Base-by-base conservation (phyloP, 345 rosid species). In the Gossypium herbaceum region DNA sequence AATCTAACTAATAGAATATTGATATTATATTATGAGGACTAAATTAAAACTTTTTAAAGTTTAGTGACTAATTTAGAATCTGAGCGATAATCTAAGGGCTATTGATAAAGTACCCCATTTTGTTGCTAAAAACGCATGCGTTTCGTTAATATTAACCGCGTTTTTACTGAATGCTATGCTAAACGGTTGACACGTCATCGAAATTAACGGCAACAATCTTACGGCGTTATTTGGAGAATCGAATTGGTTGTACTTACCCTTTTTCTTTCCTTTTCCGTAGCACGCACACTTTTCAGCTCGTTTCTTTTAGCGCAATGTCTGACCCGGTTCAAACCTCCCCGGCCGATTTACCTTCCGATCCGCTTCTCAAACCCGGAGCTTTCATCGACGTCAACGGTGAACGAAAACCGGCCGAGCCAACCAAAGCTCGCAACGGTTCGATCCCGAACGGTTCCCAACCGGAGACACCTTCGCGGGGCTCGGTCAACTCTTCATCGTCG, bases 281-380 rank as follows among this genome's bases (percentile, higher is more conserved):
- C 41, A 5, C 7, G 41, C 41, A 34, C 7, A 5, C 7, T 3
- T 55, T 56, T 9, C 10, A 56, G 25, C 60, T 56, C 61, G 41
- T 9, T 22, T 57, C 61, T 57, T 57, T 25, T 20, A 34, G 61
- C 22, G 13, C 25, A 57, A 57, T 57, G 61, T 57, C 29, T 10
- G 61, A 57, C 61, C 61, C 61, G 29, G 61, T 57, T 57, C 61
- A 57, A 57, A 12, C 27, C 61, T 57, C 27, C 27, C 25, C 61
- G 13, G 8, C 25, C 25, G 59, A 55, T 55, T 19, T 55, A 55
- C 24, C 59, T 19, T 22, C 81, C 48, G 90, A 86, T 66, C 90
- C 88, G 61, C 86, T 87, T 22, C 86, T 87, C 51, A 60, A 75
- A 67, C 55, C 85, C 22, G 88, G 89, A n/a, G 60, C 82, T 62